Evolutionary conservation across 2,329 filamentous ascomycete genomes (phyloP).

Genomic region (Verticillium alfalfae): DNA sequence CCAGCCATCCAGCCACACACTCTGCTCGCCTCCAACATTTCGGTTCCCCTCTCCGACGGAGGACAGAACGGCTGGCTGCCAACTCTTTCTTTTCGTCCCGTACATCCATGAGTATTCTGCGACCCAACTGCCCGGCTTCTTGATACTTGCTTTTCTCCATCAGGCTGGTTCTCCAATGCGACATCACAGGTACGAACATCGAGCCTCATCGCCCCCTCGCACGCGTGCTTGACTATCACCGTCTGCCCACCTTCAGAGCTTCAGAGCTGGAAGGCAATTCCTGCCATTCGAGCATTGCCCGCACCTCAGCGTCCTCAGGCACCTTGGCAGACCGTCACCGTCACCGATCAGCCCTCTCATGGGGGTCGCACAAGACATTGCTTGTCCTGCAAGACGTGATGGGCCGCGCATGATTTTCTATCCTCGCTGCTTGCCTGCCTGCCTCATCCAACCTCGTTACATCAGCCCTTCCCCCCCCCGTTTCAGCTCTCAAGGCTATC

Average conservation of each 20-base stretch:
- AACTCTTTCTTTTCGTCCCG: neutral
- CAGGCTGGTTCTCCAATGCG: neutral
- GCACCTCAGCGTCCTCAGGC: neutral
- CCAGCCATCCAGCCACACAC: neutral
- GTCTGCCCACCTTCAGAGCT: neutral
- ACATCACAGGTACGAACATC: neutral
- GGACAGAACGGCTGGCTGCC: neutral
- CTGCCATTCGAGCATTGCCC: neutral
- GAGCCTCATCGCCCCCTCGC: neutral
- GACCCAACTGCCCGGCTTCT: neutral
- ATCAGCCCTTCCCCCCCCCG: neutral
- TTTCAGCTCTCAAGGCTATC: constrained; percentile 9
- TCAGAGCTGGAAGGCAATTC: neutral
- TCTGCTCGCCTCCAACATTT: neutral
- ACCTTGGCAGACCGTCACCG: neutral
- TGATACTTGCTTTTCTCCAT: neutral
- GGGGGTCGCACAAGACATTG: neutral
- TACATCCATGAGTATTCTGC: neutral
- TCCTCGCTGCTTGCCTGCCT: neutral
- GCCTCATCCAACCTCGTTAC: neutral
- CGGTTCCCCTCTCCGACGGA: neutral
- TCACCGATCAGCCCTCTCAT: neutral
- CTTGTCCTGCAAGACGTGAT: constrained; percentile 1
- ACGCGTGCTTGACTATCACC: neutral
- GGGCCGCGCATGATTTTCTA: neutral